Evolutionary conservation across 768 basidiomycete genomes (phyloP), one percentile per base, ranked within the genome.

Genomic region (Leucocoprinus birnbaumii): DNA sequence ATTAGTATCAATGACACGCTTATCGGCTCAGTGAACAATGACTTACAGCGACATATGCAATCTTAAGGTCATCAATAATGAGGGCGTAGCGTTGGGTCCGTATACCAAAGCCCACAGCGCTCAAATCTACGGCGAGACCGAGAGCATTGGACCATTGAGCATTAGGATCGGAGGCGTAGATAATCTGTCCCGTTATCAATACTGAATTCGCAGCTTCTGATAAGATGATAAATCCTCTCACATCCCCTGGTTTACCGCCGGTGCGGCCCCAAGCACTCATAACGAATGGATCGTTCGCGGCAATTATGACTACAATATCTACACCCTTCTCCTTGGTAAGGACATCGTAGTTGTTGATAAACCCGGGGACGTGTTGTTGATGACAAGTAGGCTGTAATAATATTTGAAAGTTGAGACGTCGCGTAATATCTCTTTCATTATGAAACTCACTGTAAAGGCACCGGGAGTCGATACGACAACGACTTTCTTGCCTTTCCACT

Each of bases 401-500:
- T 34, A 21, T 24, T 44, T n/a, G 18, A 5, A 27, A 26, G 6
- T 41, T 31, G 21, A 57, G 18, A 40, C 5, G 78, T 74, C 43
- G 34, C 19, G 31, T 11, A 31, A 31, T 11, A 45, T 45, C 26
- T 25, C 22, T 46, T 25, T 16, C 13, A 16, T 37, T 37, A 22
- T 27, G 45, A 43, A 35, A 63, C 84, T 57, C 58, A 89, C 89
- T 14, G 89, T 89, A 73, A 91, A 90, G 14, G 89, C 87, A 44
- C 90, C 90, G 16, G 89, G 90, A 31, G 91, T 87, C 54, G 87
- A 75, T 66, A 92, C 78, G 50, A 91, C 64, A 35, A 91, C 86
- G 49, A 92, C 87, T 66, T 87, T 89, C 76, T 92, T 92, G 64
- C 84, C 85, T 68, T 85, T 86, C 87, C 87, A 91, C 45, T 80